Percentiles rank a stretch among this genome's conserved stretches.
Evolutionary conservation across 2,329 filamentous ascomycete species (phyloP).

Genomic region (Beauveria bassiana): DNA sequence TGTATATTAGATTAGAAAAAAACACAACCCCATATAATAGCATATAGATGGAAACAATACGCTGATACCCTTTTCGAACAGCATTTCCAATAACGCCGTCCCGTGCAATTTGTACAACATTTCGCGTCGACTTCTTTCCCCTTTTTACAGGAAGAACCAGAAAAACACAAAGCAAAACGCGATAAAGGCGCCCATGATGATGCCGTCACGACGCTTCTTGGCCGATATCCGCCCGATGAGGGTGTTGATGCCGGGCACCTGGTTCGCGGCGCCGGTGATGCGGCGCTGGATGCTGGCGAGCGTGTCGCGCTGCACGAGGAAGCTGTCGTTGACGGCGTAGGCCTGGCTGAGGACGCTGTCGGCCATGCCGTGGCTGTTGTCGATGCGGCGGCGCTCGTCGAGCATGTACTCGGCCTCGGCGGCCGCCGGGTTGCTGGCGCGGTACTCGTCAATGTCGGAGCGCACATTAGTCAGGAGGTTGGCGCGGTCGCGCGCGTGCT

Average conservation of each 20-base stretch:
- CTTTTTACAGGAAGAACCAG: slow-evolving; percentile 55
- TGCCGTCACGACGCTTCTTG: slow-evolving; percentile 88
- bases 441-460: slow-evolving; percentile 86
- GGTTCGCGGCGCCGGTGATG: slow-evolving; percentile 81
- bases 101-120: slow-evolving; percentile 1
- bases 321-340: slow-evolving; percentile 92
- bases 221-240: slow-evolving; percentile 88
- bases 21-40: slow-evolving; percentile 5
- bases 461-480: slow-evolving; percentile 88
- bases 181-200: slow-evolving; percentile 88
- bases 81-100: slow-evolving; percentile 25
- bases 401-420: slow-evolving; percentile 96
- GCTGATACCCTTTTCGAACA: slow-evolving; percentile 25
- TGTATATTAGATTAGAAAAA: slow-evolving; percentile 9
- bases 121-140: not conserved
- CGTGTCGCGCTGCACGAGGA: slow-evolving; percentile 78
- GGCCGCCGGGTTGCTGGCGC: slow-evolving; percentile 71
- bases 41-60: slow-evolving; percentile 24
- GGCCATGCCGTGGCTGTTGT: slow-evolving; percentile 81
- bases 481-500: slow-evolving; percentile 73
- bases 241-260: slow-evolving; percentile 87
- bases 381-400: slow-evolving; percentile 75
- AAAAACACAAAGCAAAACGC: slow-evolving; percentile 85
- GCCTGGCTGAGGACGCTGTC: slow-evolving; percentile 91
- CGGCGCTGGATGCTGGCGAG: slow-evolving; percentile 81